Conservation (phyloP, 2,329 filamentous ascomycete species). For the Paraphoma chrysanthemicola region DNA sequence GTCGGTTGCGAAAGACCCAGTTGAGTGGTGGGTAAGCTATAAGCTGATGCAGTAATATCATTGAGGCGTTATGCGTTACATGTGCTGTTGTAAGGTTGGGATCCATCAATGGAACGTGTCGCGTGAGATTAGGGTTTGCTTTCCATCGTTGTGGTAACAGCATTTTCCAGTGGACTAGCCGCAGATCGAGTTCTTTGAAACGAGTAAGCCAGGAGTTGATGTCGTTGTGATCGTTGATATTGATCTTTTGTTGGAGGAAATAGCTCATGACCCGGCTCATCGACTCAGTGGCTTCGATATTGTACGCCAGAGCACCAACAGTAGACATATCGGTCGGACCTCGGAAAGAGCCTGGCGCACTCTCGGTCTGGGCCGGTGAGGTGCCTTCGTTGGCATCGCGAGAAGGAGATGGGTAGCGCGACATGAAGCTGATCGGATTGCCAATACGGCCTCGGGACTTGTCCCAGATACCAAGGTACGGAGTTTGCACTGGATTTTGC, state of each 20-base stretch:
- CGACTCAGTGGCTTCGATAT: constrained; percentile 27
- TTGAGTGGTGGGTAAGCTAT: constrained; percentile 22
- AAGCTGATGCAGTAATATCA: constrained; percentile 24
- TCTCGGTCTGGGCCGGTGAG: background rate
- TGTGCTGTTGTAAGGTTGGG: constrained; percentile 26
- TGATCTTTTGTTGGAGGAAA: constrained; percentile 27
- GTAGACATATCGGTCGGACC: constrained; percentile 21
- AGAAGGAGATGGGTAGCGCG: constrained; percentile 8
- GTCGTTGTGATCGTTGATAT: constrained; percentile 15
- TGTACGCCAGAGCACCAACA: constrained; percentile 26
- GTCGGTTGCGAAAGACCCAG: constrained; percentile 15
- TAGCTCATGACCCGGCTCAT: constrained; percentile 27
- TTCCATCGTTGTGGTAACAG: constrained; percentile 30
- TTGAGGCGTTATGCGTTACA: constrained; percentile 25
- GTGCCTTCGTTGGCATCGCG: background rate
- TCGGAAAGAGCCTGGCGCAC: background rate
- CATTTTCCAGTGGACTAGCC: constrained; percentile 29
- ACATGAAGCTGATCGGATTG: constrained; percentile 18
- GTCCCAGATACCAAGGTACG: constrained; percentile 31
- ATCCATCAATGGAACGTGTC: constrained; percentile 22
- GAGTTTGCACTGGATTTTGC: constrained; percentile 18
- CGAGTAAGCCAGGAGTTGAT: constrained; percentile 27
- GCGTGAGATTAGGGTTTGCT: constrained; percentile 24
- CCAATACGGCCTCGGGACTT: constrained; percentile 24
- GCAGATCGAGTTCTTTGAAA: constrained; percentile 27